phyloP scores from a whole-genome alignment of 1,284 basidiomycete genomes.

The Mycena citricolor region DNA sequence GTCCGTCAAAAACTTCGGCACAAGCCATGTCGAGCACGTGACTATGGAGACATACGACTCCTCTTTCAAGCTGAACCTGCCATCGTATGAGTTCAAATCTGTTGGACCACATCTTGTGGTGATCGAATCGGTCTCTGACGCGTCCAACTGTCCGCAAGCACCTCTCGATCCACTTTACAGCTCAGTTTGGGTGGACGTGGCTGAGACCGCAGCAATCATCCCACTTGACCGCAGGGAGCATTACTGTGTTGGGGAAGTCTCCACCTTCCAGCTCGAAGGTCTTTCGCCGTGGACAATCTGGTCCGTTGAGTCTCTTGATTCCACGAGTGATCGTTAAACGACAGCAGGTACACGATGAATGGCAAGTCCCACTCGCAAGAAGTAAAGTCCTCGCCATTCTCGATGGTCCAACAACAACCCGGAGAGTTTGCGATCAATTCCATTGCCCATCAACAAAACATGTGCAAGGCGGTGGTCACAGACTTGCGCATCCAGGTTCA shows the following conservation, averaged over 20 bases:
- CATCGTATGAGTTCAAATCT: slow-evolving; percentile 70
- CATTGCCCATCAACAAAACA: slow-evolving; percentile 88
- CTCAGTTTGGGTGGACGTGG: slow-evolving; percentile 82
- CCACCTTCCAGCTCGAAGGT: slow-evolving; percentile 93
- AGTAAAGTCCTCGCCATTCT: slow-evolving; percentile 79
- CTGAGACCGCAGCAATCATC: slow-evolving; percentile 91
- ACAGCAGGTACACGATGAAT: slow-evolving; percentile 75
- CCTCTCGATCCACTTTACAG: slow-evolving; percentile 62
- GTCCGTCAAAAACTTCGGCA: slow-evolving; percentile 72
- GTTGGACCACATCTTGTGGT: slow-evolving; percentile 80
- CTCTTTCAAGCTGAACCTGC: slow-evolving; percentile 76
- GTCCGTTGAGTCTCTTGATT: slow-evolving; percentile 43
- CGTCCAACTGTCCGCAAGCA: slow-evolving; percentile 77
- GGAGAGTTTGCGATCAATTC: slow-evolving; percentile 84
- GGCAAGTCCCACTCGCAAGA: slow-evolving; percentile 75
- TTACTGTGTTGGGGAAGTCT: slow-evolving; percentile 88
- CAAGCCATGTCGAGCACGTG: slow-evolving; percentile 61
- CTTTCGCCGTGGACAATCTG: slow-evolving; percentile 94
- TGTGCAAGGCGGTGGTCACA: slow-evolving; percentile 81
- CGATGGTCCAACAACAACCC: slow-evolving; percentile 75
- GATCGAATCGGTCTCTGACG: slow-evolving; percentile 75
- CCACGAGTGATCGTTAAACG: slow-evolving; percentile 3
- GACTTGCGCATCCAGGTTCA: slow-evolving; percentile 80
- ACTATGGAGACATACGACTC: slow-evolving; percentile 58
- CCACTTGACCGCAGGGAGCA: slow-evolving; percentile 78